Base-by-base conservation (phyloP, 805 yeast species). In the Vanderwaltozyma yarrowii region DNA sequence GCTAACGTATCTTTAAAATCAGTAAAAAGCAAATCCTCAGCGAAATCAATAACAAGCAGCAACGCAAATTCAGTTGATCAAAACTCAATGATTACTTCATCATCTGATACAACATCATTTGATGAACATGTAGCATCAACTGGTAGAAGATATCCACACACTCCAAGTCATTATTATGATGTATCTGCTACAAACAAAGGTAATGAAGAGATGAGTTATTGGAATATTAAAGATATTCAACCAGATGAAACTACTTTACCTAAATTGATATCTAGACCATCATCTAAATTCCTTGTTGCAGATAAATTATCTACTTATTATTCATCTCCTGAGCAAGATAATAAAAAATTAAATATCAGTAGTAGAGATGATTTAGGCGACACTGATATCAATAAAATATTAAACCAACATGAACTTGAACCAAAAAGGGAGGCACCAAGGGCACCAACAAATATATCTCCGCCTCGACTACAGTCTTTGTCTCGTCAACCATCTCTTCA, bases 331-430 rank as follows among this genome's bases (percentile, higher is more conserved):
- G 50, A 42, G 26, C 36, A 39, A 18, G 44, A 44, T 16, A 44
- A 45, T 23, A 52, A 51, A 16, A 65, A 71, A 30, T 65, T 7
- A 7, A 85, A 0, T 84, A 85, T 54, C 69, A 80, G 41, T 8
- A 62, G 88, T 24, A 70, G 69, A 9, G 72, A 74, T 18, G 75
- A 72, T n/a, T 74, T 71, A 12, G 65, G 71, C 25, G 94, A 82
- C 50, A 84, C 84, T 43, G 87, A 87, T 56, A 85, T 85, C 52
- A 92, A 85, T 49, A 76, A 80, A 47, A 67, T 86, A 36, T 62
- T 95, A 32, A 76, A 32, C 33, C 39, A 36, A 26, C 13, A 14
- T 26, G 39, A 32, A 27, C 19, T 82, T 17, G 74, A 81, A 9
- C 92, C 94, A 0, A 72, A 69, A 41, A 63, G 94, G 49, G 75